Percentiles rank a stretch among this genome's conserved stretches.
Evolutionary conservation across 75 land plant genomes (phyloP).

Genomic region (Picea sitchensis): DNA sequence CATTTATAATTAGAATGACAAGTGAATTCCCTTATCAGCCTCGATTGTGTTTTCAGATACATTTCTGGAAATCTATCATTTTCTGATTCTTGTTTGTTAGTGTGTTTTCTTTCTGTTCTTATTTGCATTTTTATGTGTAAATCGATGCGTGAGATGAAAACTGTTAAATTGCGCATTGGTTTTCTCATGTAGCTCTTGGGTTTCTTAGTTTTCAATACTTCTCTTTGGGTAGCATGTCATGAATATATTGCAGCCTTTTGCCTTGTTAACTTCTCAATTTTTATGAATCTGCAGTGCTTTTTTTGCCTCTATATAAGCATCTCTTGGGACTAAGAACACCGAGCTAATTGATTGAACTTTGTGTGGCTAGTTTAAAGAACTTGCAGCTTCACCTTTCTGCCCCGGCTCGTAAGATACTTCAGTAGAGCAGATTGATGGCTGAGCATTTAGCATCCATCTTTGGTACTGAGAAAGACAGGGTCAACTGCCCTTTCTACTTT

Average conservation of each 20-base stretch:
- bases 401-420: neutral
- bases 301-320: neutral
- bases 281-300: neutral
- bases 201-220: neutral
- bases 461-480: slow-evolving; percentile 43
- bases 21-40: too few relatives aligned
- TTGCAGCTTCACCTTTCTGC: neutral
- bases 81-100: too few relatives aligned
- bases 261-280: neutral
- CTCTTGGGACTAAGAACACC: neutral
- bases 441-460: slow-evolving; percentile 45
- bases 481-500: slow-evolving; percentile 41
- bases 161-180: too few relatives aligned
- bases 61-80: too few relatives aligned
- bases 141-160: too few relatives aligned
- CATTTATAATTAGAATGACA: too few relatives aligned
- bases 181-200: too few relatives aligned
- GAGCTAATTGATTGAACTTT: too few relatives aligned
- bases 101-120: too few relatives aligned
- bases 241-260: neutral
- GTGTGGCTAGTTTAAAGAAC: neutral
- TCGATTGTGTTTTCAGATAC: too few relatives aligned
- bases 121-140: too few relatives aligned
- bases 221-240: neutral
- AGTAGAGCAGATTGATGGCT: slow-evolving; percentile 22